phyloP scores from a whole-genome alignment of 2,329 filamentous ascomycete genomes.

The Diaporthe citriasiana region DNA sequence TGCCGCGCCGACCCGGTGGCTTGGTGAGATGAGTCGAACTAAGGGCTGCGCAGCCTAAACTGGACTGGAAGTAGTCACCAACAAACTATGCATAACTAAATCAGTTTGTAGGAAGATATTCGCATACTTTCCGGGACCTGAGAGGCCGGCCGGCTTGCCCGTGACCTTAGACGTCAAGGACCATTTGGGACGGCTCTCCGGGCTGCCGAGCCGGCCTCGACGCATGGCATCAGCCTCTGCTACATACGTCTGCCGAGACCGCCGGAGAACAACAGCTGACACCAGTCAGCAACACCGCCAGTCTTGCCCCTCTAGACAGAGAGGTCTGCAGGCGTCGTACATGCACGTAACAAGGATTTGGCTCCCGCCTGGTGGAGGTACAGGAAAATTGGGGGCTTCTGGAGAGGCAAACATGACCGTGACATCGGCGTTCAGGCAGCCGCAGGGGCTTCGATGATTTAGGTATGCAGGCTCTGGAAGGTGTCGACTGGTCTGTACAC shows the following conservation, averaged over 20 bases:
- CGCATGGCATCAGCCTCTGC: neutral
- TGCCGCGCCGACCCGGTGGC: no score
- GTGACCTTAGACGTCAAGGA: neutral
- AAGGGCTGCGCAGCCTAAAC: neutral
- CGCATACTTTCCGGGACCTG: neutral
- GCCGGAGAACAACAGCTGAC: neutral
- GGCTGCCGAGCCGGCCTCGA: conserved; percentile 7
- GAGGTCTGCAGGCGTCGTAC: neutral
- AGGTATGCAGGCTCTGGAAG: no score
- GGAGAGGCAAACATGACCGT: neutral
- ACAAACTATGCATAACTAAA: neutral
- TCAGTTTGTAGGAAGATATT: neutral
- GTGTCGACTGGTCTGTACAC: neutral
- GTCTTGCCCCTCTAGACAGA: neutral
- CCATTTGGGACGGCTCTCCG: neutral
- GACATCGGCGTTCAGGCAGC: neutral
- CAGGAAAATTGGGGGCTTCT: neutral
- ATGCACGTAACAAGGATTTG: neutral
- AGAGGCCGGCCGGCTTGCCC: neutral
- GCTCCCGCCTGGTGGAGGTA: neutral
- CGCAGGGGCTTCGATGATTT: neutral
- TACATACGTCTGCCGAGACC: conserved; percentile 2
- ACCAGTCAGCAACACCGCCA: neutral
- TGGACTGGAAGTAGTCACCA: neutral
- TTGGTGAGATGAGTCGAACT: no score